Evolutionary conservation across 1,284 basidiomycete species (phyloP).

Genomic region (Porodaedalea pini): DNA sequence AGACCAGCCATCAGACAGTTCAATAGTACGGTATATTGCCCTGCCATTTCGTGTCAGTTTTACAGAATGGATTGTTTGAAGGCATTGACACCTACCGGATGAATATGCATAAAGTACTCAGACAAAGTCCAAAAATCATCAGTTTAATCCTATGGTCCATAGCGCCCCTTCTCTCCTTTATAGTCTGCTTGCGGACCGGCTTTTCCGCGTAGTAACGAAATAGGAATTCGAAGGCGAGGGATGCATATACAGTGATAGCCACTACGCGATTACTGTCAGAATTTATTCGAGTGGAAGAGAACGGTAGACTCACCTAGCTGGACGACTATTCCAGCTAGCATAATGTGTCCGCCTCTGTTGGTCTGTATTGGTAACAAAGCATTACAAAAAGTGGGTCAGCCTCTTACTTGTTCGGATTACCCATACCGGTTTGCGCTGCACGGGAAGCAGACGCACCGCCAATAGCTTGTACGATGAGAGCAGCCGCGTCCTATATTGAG

Average conservation of each 20-base stretch:
- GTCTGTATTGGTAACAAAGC: too few relatives aligned
- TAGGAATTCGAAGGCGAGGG: conserved; percentile 37
- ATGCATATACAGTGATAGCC: conserved; percentile 34
- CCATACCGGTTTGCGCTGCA: conserved; percentile 24
- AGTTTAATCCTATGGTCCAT: conserved; percentile 25
- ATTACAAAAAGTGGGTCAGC: too few relatives aligned
- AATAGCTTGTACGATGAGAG: conserved; percentile 40
- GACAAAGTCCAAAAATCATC: conserved; percentile 31
- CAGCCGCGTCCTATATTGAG: conserved; percentile 32
- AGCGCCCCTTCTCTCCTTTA: conserved; percentile 9
- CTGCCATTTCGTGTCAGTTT: too few relatives aligned
- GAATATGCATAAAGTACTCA: conserved; percentile 34
- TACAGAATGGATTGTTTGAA: too few relatives aligned
- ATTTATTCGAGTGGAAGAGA: too few relatives aligned
- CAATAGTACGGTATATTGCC: conserved; percentile 37
- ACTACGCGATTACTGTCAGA: too few relatives aligned
- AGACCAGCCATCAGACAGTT: conserved; percentile 36
- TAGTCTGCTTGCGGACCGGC: conserved; percentile 27
- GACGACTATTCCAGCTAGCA: conserved; percentile 47
- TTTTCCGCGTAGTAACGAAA: conserved; percentile 31
- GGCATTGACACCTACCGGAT: conserved; percentile 32
- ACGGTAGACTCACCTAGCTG: conserved; percentile 36
- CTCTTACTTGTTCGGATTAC: conserved; percentile 5
- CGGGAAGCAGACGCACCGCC: conserved; percentile 39
- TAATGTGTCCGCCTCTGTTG: conserved; percentile 43